Evolutionary conservation across 179 eudicot genomes (phyloP).

Genomic region (Heliamphora pulchella): DNA sequence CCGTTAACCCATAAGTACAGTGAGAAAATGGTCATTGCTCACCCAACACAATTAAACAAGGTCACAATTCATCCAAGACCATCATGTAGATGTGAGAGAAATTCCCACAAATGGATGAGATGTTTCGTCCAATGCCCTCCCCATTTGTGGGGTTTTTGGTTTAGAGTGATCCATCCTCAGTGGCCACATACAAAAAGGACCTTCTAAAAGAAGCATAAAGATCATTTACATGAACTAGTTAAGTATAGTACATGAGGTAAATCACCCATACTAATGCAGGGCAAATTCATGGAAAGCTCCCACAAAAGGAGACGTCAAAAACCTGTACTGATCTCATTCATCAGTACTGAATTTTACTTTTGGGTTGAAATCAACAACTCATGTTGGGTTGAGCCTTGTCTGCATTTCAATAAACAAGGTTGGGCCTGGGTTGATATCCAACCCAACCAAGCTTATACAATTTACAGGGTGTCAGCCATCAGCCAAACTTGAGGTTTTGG

Average conservation of each 20-base stretch:
- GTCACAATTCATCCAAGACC: too few relatives aligned
- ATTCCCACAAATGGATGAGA: too few relatives aligned
- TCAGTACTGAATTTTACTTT: neutral
- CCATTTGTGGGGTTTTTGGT: too few relatives aligned
- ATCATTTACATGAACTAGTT: neutral
- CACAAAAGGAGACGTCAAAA: neutral
- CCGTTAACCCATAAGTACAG: too few relatives aligned
- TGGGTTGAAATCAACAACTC: neutral
- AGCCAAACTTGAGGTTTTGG: constrained; percentile 6
- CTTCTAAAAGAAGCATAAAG: neutral
- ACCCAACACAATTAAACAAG: too few relatives aligned
- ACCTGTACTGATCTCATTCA: constrained; percentile 2
- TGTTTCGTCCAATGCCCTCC: too few relatives aligned
- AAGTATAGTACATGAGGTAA: neutral
- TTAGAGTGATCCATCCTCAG: neutral
- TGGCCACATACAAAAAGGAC: neutral
- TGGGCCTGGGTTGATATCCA: neutral
- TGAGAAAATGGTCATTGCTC: too few relatives aligned
- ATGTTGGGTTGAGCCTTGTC: neutral
- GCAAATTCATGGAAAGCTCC: neutral
- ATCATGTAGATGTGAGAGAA: too few relatives aligned
- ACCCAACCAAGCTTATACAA: neutral
- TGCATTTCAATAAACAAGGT: neutral
- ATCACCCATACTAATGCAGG: neutral
- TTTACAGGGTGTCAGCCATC: neutral